Conservation (phyloP, 1,284 basidiomycete species). For the Pyrrhoderma lamaoense region DNA sequence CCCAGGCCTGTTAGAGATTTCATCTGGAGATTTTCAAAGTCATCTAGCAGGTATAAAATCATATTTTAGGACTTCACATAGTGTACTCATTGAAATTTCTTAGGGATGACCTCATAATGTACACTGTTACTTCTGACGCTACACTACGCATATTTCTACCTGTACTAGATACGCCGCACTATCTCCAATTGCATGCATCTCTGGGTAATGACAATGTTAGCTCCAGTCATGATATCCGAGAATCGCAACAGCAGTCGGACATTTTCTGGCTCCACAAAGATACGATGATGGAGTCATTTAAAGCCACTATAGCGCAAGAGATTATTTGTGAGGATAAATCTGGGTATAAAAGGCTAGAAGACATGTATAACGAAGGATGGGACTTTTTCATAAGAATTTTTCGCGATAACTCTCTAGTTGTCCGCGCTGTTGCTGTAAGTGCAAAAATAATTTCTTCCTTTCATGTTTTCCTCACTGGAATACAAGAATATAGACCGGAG, state of each 20-base stretch:
- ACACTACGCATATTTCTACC: slow-evolving; percentile 80
- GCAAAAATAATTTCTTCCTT: not conserved
- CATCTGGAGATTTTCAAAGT: slow-evolving; percentile 60
- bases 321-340: slow-evolving; percentile 34
- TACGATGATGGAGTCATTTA: slow-evolving; percentile 44
- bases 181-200: slow-evolving; percentile 77
- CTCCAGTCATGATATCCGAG: slow-evolving; percentile 34
- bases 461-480: too few relatives aligned
- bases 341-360: slow-evolving; percentile 40
- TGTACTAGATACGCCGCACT: slow-evolving; percentile 78
- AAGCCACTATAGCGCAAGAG: slow-evolving; percentile 30
- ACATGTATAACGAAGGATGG: slow-evolving; percentile 64
- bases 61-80: slow-evolving; percentile 8
- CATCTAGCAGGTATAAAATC: slow-evolving; percentile 55
- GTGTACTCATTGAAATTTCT: slow-evolving; percentile 1
- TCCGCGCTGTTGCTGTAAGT: slow-evolving; percentile 66
- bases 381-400: slow-evolving; percentile 74
- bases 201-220: slow-evolving; percentile 49
- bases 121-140: slow-evolving; percentile 69
- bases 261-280: slow-evolving; percentile 61
- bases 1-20: slow-evolving; percentile 57
- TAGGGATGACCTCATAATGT: slow-evolving; percentile 71
- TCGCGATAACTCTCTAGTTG: slow-evolving; percentile 59
- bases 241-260: slow-evolving; percentile 32
- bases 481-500: slow-evolving; percentile 78